Conservation (phyloP, 1,284 basidiomycete genomes). For the Moniliella sp. region DNA sequence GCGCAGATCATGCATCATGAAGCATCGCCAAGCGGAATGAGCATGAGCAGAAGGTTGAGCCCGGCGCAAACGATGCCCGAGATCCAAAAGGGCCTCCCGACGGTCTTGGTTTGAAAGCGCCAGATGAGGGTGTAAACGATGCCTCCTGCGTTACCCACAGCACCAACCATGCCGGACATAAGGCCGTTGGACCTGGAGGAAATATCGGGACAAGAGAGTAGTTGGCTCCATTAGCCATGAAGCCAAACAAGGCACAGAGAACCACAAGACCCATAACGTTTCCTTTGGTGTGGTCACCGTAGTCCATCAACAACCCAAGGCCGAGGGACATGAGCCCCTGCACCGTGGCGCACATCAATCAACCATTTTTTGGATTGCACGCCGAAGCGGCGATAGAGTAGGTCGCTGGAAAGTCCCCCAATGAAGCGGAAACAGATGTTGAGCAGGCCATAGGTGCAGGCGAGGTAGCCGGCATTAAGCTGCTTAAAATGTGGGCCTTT, state of each 20-base stretch:
- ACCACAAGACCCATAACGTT: constrained; percentile 22
- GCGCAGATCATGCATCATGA: too few relatives aligned
- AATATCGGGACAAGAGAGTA: constrained; percentile 17
- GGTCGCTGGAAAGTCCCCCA: constrained; percentile 42
- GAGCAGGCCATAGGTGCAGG: constrained; percentile 40
- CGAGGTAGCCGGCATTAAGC: constrained; percentile 39
- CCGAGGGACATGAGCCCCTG: constrained; percentile 41
- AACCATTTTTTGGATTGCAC: constrained; percentile 41
- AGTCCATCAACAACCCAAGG: constrained; percentile 39
- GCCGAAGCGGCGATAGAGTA: constrained; percentile 39
- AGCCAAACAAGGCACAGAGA: constrained; percentile 15
- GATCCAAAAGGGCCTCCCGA: background rate
- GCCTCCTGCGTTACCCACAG: constrained; percentile 21
- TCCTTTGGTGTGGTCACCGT: constrained; percentile 7
- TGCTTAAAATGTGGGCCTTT: constrained; percentile 36
- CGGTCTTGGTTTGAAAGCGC: background rate
- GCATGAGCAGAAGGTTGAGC: background rate
- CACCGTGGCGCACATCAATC: constrained; percentile 38
- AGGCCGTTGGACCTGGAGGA: constrained; percentile 13
- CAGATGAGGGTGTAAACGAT: constrained; percentile 5
- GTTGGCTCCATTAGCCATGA: constrained; percentile 18
- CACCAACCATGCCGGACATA: constrained; percentile 10
- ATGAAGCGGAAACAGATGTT: constrained; percentile 43
- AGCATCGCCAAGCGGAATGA: background rate
- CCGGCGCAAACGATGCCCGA: background rate